These are phyloP conservation scores for Tuber brumale DNA, from an alignment of 495 filamentous ascomycete species.

Conservation along the genomic window DNA sequence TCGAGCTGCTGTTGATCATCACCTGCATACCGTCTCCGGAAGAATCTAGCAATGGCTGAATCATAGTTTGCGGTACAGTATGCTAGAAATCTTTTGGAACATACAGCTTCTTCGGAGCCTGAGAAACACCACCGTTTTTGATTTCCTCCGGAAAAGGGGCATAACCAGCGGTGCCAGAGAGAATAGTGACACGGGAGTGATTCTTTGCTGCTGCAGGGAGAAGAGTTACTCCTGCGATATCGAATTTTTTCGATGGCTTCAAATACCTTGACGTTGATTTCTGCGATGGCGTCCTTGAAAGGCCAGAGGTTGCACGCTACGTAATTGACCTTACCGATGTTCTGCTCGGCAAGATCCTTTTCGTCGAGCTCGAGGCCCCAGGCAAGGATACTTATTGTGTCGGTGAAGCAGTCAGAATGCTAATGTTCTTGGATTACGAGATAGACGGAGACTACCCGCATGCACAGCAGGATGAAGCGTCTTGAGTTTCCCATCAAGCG, in stretches of 20 bases:
- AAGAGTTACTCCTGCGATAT: slow-evolving; percentile 94
- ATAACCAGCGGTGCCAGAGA: slow-evolving; percentile 88
- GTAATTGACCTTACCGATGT: slow-evolving; percentile 94
- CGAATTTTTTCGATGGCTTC: slow-evolving; percentile 96
- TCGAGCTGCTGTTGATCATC: slow-evolving; percentile 73
- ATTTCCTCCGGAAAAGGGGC: slow-evolving; percentile 86
- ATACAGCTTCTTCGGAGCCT: slow-evolving; percentile 72
- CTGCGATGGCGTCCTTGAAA: slow-evolving; percentile 93
- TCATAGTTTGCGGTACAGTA: slow-evolving; percentile 95
- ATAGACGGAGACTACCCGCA: slow-evolving; percentile 45
- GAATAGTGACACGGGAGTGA: slow-evolving; percentile 85
- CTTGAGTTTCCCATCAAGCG: slow-evolving; percentile 92
- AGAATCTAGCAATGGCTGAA: slow-evolving; percentile 87
- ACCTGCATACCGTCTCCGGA: slow-evolving; percentile 88
- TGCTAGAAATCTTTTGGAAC: slow-evolving; percentile 96
- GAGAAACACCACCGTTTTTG: slow-evolving; percentile 73
- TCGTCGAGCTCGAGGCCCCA: slow-evolving; percentile 85
- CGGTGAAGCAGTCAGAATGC: neutral
- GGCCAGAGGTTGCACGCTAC: slow-evolving; percentile 98
- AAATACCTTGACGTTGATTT: slow-evolving; percentile 88
- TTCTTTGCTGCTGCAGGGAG: slow-evolving; percentile 97
- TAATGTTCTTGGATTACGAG: neutral
- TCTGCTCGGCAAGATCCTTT: slow-evolving; percentile 91
- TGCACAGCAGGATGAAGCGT: slow-evolving; percentile 93
- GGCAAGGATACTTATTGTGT: slow-evolving; percentile 65